phyloP scores from a whole-genome alignment of 768 basidiomycete genomes.

The Phanerochaete sordida region DNA sequence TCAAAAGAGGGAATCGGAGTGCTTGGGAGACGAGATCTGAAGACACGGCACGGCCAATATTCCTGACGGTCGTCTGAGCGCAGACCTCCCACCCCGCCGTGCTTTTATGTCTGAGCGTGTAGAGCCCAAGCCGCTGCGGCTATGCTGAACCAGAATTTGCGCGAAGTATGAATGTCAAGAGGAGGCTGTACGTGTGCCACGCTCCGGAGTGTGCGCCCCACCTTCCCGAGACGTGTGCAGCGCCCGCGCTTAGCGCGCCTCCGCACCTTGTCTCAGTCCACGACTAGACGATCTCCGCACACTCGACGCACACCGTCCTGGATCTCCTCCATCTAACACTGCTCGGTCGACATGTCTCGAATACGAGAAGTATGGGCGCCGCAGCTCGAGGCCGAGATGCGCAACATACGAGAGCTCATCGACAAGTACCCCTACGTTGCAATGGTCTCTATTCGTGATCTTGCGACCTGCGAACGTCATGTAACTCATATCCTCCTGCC shows the following conservation, averaged over 20 bases:
- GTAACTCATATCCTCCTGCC: constrained; percentile 18
- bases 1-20: neutral
- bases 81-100: too few relatives aligned
- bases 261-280: constrained; percentile 4
- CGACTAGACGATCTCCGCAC: constrained; percentile 4
- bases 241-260: neutral
- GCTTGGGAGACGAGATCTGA: neutral
- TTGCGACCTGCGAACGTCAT: constrained; percentile 7
- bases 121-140: too few relatives aligned
- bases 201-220: neutral
- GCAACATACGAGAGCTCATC: constrained; percentile 78
- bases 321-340: neutral
- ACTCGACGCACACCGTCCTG: neutral
- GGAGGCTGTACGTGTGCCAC: too few relatives aligned
- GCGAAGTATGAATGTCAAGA: too few relatives aligned
- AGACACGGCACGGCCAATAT: neutral
- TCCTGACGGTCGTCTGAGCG: too few relatives aligned
- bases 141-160: too few relatives aligned
- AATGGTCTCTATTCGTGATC: constrained; percentile 57
- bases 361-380: constrained; percentile 96
- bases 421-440: constrained; percentile 93
- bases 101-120: too few relatives aligned
- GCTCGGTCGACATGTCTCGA: constrained; percentile 50
- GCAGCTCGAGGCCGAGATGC: constrained; percentile 92
- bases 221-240: neutral